Base-by-base conservation (phyloP, 306 rosid genomes). In the Morella rubra region DNA sequence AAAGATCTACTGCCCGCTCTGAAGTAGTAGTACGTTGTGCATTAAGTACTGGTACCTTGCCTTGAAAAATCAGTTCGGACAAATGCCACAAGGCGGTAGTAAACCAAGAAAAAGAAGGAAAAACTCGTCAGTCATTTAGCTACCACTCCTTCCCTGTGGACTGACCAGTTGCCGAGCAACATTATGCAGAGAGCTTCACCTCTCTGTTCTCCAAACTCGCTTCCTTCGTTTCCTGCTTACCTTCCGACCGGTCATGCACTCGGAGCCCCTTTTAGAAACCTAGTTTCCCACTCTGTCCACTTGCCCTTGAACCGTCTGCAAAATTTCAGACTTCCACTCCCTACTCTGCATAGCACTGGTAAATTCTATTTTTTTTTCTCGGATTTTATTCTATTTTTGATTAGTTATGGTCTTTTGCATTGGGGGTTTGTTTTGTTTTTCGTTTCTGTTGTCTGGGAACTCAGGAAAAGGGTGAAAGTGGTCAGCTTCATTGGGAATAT, bases 311-410 rank as follows among this genome's bases (percentile, higher is more conserved):
- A 70, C 78, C 84, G 68, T 50, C 81, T 76, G 47, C 86, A 61
- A 15, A 62, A 58, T 72, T 84, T 72, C 69, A 88, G 69, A 74
- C 51, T 71, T 83, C 24, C 80, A 19, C 73, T 72, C 73, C 76
- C 67, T 61, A 81, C 89, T 27, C 73, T 73, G 58, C 85, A 66
- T 67, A 67, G 77, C 86, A 77, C 86, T 49, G 89, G 91, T 89
- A 85, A 77, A 46, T 18, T 69, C 41, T 52, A 49, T 40, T 40
- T 13, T 45, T 54, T 10, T 5, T 75, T 44, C 41, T 13, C 8
- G 11, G 22, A 44, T 74, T 16, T 2, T 3, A 56, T 19, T 45
- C 60, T 69, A 4, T 5, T 1, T 75, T 70, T 69, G 46, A 14
- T n/a, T 73, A 41, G 15, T 53, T 52, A 3, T 44, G 41, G 40